Percentiles rank a stretch among this genome's conserved stretches.
These are phyloP conservation scores for Daldinia bambusicola DNA, from an alignment of 495 filamentous ascomycete genomes.

Conservation along the genomic window DNA sequence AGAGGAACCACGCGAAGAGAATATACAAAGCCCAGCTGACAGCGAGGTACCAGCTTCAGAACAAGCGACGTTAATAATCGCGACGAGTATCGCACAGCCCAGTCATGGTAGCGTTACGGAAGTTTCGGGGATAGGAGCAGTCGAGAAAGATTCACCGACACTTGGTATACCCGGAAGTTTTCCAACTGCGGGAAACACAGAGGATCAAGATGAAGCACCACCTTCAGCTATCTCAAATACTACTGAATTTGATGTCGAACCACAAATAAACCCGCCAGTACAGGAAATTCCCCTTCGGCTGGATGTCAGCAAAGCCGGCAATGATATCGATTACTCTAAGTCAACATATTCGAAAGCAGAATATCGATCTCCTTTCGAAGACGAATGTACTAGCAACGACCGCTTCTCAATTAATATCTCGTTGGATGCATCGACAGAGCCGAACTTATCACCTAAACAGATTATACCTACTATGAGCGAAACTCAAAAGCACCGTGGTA, in stretches of 20 bases:
- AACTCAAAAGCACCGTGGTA: conserved; percentile 34
- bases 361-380: conserved; percentile 52
- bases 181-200: conserved; percentile 40
- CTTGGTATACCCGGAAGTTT: conserved; percentile 73
- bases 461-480: conserved; percentile 24
- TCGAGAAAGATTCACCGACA: conserved; percentile 70
- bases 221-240: conserved; percentile 65
- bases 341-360: conserved; percentile 47
- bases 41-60: conserved; percentile 32
- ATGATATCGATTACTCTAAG: conserved; percentile 15
- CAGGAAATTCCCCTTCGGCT: conserved; percentile 42
- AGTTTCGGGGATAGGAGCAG: conserved; percentile 9
- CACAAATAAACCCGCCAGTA: conserved; percentile 66
- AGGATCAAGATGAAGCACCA: conserved; percentile 58
- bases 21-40: conserved; percentile 22
- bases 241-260: conserved; percentile 77
- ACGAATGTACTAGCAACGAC: conserved; percentile 53
- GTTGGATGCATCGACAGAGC: conserved; percentile 49
- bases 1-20: conserved; percentile 24
- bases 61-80: conserved; percentile 44
- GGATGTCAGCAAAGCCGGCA: conserved; percentile 39
- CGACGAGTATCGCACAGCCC: conserved; percentile 41
- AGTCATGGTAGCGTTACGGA: conserved; percentile 23
- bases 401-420: conserved; percentile 54
- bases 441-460: conserved; percentile 20